Evolutionary conservation across 2,329 filamentous ascomycete species (phyloP), one percentile per base, ranked within the genome.

Genomic region (Xylariaceae sp.): DNA sequence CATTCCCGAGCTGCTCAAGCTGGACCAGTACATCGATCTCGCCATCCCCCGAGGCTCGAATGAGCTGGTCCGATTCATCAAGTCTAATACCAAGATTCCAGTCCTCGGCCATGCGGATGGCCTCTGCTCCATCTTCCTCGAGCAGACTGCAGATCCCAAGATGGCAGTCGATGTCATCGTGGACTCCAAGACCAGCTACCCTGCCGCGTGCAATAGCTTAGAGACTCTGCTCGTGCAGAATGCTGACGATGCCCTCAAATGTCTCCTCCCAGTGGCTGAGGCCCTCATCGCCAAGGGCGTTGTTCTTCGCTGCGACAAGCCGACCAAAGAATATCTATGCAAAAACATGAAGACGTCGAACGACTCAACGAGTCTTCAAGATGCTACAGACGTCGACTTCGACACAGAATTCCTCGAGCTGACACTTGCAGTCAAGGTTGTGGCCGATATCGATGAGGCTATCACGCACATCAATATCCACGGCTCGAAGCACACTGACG

Each of bases 21-120:
- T 94, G 53, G 92, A 97, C 67, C 81, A 84, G 47, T 85, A 90
- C 66, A 96, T 99, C 63, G 94, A 99, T 69, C 86, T 99, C 28
- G 94, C 96, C 59, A 96, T 99, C 62, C 94, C 94, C 2, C 82
- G 94, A 38, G 92, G 92, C 45, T 89, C 88, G 49, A 96, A 96
- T 71, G 90, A 96, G 48, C 82, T 97, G 9, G 92, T 97, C 39
- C 82, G 88, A 52, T 90, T 90, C 71, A 90, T 97, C 72, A 97
- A 97, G 72, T 81, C 85, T 42, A 87, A 88, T 58, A 97, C 94
- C 47, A 90, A 90, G 66, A 97, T 99, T 62, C 94, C 94, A 1
- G 94, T 99, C 1, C 83, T 99, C 19, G 94, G 94, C 56, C 94
- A 99, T 69, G 94, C 94, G 19, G 94, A 99, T 69, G 94, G 94